Base-by-base conservation (phyloP, 805 yeast species). In the Candida maltosa region DNA sequence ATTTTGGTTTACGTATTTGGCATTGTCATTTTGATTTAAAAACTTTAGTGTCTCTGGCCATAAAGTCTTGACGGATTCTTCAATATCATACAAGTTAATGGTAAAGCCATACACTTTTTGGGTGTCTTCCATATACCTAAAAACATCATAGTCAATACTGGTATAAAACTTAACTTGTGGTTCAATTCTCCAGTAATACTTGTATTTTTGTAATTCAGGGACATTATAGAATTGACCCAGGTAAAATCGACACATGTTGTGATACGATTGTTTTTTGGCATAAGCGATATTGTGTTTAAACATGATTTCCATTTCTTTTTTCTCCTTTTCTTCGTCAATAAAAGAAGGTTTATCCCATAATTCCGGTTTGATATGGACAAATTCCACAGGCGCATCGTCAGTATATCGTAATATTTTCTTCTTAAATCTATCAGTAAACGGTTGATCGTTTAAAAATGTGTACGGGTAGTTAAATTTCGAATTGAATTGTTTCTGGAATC, bases 221-320 rank as follows among this genome's bases (percentile, higher is more conserved):
- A 82, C 75, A 32, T 81, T 69, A 52, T 71, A 83, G 49, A 85
- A 83, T 39, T 60, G 60, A 9, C 76, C 77, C 32, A 83, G 77
- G 54, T 84, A 83, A 57, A 80, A 86, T 17, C 95, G 70, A 54
- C 95, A 86, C 95, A 86, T 86, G 49, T 83, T 81, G 49, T 84
- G 94, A 48, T 86, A 86, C 0, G 88, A 80, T 15, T 52, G 56
- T 56, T 62, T 65, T 15, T 65, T 65, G 2, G 88, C 86, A 52
- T 83, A 83, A 4, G 79, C 83, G 11, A 80, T 69, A 15, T 70
- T 64, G 31, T 73, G 62, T 3, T 59, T 54, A 4, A 46, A 53
- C 48, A 78, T 38, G 9, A 52, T 39, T 16, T 64, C 52, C 52
- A 73, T 68, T 2, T 70, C 75, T 34, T 57, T 52, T 8, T 45